These are phyloP conservation scores for Pichia norvegensis DNA, from an alignment of 1,139 yeast genomes.

Conservation along the genomic window DNA sequence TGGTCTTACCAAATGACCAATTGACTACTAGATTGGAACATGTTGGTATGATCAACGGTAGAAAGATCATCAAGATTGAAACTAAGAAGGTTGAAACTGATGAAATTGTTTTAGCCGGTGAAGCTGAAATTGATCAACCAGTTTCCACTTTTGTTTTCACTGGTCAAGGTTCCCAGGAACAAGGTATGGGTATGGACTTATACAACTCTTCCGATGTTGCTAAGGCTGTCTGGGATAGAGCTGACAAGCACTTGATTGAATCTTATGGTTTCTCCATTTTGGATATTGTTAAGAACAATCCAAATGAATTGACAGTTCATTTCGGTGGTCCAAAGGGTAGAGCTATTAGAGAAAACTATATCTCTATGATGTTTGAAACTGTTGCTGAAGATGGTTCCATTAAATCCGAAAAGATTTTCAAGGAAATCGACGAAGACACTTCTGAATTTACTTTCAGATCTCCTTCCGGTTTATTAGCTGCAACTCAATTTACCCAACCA, in stretches of 20 bases:
- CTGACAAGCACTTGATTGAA: constrained; percentile 84
- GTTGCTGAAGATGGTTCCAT: constrained; percentile 77
- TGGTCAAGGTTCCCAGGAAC: constrained; percentile 99
- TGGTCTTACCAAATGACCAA: constrained; percentile 94
- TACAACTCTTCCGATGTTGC: constrained; percentile 90
- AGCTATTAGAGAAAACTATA: constrained; percentile 87
- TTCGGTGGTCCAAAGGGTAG: constrained; percentile 98
- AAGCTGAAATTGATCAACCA: constrained; percentile 98
- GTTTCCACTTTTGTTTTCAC: constrained; percentile 94
- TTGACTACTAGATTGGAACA: constrained; percentile 87
- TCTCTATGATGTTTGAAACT: constrained; percentile 96
- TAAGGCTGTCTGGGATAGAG: constrained; percentile 94
- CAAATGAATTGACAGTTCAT: constrained; percentile 88
- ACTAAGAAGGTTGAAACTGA: constrained; percentile 77
- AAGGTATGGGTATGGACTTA: constrained; percentile 99
- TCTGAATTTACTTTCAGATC: constrained; percentile 83
- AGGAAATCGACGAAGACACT: constrained; percentile 74
- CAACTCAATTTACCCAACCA: constrained; percentile 98
- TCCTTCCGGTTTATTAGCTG: constrained; percentile 91
- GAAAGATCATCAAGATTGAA: constrained; percentile 91
- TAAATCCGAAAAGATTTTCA: constrained; percentile 90
- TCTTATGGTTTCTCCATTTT: constrained; percentile 96
- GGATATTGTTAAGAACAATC: constrained; percentile 92
- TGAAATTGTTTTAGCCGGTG: constrained; percentile 75
- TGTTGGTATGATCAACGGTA: constrained; percentile 97